Evolutionary conservation across 2,329 filamentous ascomycete genomes (phyloP), one percentile per base, ranked within the genome.

Genomic region (Colletotrichum salicis): DNA sequence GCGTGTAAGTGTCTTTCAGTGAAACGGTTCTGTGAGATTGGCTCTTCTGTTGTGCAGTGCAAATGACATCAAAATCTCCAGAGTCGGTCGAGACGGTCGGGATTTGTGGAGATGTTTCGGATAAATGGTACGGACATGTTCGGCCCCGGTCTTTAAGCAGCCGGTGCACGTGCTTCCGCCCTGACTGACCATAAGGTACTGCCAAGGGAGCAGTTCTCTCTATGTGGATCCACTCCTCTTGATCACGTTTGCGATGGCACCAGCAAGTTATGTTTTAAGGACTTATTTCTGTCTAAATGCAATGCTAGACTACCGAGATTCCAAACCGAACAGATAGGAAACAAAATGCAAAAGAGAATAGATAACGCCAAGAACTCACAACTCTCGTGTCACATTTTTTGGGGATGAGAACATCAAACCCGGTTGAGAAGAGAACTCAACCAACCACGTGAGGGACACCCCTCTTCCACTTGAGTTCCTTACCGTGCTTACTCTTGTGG

Each of bases 401-500:
- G 24, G 58, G 37, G 24, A n/a, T 10, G 12, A 24, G 37, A 41
- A 41, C 37, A 41, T 41, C 13, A 41, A 19, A 19, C 37, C 37
- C 5, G 37, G 37, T 19, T 41, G 15, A 41, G 37, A 3, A 41
- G 29, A n/a, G 41, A 48, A 31, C 29, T 72, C 57, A 72, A 54
- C 24, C 62, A 51, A 74, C 61, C 12, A 74, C 73, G 22, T 73
- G 65, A 3, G 73, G 71, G 19, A 72, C 55, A 27, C 71, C 64
- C 61, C 64, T 67, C 71, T 71, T 74, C 73, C 73, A 74, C 68
- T 73, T 68, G 55, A 74, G 68, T 55, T 74, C 73, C 54, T 64
- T 62, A 24, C 73, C 73, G 59, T 74, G 73, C 71, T 73, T 74
- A 41, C 64, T 69, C 65, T 72, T 69, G 61, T 73, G 72, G 61